phyloP scores from a whole-genome alignment of 2,329 filamentous ascomycete genomes.

The Trichoderma sp. region DNA sequence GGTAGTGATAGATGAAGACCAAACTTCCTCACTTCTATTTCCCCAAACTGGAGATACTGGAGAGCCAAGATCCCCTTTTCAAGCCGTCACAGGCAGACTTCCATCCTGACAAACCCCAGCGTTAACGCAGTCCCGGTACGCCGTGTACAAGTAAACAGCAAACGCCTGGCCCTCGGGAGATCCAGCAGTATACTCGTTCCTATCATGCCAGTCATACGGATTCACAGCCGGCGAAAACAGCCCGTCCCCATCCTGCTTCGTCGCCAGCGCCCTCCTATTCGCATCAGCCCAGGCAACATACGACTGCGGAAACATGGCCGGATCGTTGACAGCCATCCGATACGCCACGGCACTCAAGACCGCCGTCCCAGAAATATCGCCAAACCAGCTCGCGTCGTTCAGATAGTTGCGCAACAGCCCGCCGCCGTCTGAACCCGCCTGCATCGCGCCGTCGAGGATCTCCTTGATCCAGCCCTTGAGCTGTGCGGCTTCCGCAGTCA shows the following conservation, averaged over 20 bases:
- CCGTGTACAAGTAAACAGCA: slow-evolving; percentile 28
- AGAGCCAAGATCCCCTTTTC: neutral
- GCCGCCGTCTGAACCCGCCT: slow-evolving; percentile 18
- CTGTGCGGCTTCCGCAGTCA: slow-evolving; percentile 9
- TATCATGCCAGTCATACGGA: slow-evolving; percentile 27
- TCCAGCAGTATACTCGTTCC: slow-evolving; percentile 23
- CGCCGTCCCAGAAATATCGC: slow-evolving; percentile 29
- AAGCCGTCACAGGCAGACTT: neutral
- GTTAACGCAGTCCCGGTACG: slow-evolving; percentile 29
- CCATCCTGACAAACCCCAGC: neutral
- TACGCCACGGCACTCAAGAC: slow-evolving; percentile 27
- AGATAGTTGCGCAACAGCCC: slow-evolving; percentile 28
- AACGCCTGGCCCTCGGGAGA: slow-evolving; percentile 30
- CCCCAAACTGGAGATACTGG: no score
- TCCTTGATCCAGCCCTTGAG: slow-evolving; percentile 30
- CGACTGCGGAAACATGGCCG: slow-evolving; percentile 25
- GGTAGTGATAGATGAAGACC: no score
- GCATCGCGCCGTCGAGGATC: slow-evolving; percentile 29
- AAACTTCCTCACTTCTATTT: no score
- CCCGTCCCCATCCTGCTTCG: slow-evolving; percentile 18
- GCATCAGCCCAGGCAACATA: slow-evolving; percentile 29
- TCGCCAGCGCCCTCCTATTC: slow-evolving; percentile 16
- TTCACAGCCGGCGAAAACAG: slow-evolving; percentile 27
- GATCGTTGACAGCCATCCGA: slow-evolving; percentile 30
- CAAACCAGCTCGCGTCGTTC: slow-evolving; percentile 29